Percentiles rank a stretch among this genome's conserved stretches.
Conservation (phyloP, 805 yeast genomes). For the Middelhovenomyces tepae region DNA sequence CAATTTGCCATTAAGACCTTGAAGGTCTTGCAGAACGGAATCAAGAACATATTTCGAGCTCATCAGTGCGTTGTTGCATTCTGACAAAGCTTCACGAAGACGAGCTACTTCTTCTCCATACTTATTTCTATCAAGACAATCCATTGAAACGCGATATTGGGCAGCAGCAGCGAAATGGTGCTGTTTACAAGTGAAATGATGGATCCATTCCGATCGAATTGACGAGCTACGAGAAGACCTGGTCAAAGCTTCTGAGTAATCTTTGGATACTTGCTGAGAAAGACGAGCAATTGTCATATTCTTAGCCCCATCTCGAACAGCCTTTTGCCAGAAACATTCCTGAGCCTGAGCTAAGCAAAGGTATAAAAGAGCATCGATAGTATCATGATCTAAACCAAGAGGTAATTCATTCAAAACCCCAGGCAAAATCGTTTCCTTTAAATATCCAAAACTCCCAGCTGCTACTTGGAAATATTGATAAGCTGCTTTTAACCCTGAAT, state of each 20-base stretch:
- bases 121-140: slow-evolving; percentile 38
- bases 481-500: slow-evolving; percentile 51
- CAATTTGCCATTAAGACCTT: slow-evolving; percentile 41
- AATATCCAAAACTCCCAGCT: slow-evolving; percentile 53
- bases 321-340: slow-evolving; percentile 76
- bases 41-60: slow-evolving; percentile 35
- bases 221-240: slow-evolving; percentile 41
- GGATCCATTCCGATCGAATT: slow-evolving; percentile 54
- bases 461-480: slow-evolving; percentile 59
- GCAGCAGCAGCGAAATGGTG: slow-evolving; percentile 67
- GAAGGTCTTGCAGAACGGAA: slow-evolving; percentile 42
- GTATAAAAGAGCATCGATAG: slow-evolving; percentile 41
- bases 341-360: slow-evolving; percentile 79
- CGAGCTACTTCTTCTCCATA: slow-evolving; percentile 68
- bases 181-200: slow-evolving; percentile 49
- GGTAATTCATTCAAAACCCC: slow-evolving; percentile 23
- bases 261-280: slow-evolving; percentile 52
- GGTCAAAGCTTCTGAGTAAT: slow-evolving; percentile 40
- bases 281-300: slow-evolving; percentile 56
- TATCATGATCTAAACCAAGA: slow-evolving; percentile 42
- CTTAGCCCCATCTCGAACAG: slow-evolving; percentile 41
- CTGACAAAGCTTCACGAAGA: slow-evolving; percentile 32
- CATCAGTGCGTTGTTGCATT: slow-evolving; percentile 27
- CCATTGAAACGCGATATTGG: slow-evolving; percentile 49
- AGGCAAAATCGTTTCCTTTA: slow-evolving; percentile 22